Evolutionary conservation across 805 yeast genomes (phyloP).

Genomic region (Wickerhamomyces silvicola): DNA sequence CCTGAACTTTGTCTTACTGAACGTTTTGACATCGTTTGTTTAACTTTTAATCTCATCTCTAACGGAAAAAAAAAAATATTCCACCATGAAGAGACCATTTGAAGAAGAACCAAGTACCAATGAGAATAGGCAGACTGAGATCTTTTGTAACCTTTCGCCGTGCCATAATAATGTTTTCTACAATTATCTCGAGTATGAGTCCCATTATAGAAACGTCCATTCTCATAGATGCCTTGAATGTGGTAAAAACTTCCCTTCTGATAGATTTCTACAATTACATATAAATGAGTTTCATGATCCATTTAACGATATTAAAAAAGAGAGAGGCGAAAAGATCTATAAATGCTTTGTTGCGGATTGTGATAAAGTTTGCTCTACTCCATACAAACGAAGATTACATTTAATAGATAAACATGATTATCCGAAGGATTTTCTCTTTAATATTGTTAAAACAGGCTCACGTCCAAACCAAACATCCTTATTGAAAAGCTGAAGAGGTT

Average conservation of each 20-base stretch:
- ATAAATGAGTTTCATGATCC: conserved; percentile 30
- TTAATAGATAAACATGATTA: conserved; percentile 44
- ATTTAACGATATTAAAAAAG: conserved; percentile 29
- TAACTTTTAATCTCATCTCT: too few species aligned
- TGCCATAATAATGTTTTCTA: neutral
- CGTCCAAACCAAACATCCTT: conserved; percentile 6
- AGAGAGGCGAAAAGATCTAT: conserved; percentile 34
- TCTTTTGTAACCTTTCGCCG: neutral
- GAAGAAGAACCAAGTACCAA: too few species aligned
- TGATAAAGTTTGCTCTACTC: conserved; percentile 30
- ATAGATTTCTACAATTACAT: neutral
- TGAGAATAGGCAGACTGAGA: too few species aligned
- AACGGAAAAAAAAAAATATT: too few species aligned
- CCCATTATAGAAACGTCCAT: conserved; percentile 1
- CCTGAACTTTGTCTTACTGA: too few species aligned
- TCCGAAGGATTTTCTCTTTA: conserved; percentile 31
- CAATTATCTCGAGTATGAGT: neutral
- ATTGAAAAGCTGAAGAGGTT: conserved; percentile 1
- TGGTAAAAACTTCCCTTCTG: neutral
- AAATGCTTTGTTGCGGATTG: conserved; percentile 40
- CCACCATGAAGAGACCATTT: too few species aligned
- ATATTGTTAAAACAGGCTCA: conserved; percentile 26
- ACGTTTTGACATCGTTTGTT: too few species aligned
- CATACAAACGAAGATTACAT: conserved; percentile 39
- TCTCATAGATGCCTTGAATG: neutral